Conservation (phyloP, 2,329 filamentous ascomycete species). For the Acrocalymma vagum region DNA sequence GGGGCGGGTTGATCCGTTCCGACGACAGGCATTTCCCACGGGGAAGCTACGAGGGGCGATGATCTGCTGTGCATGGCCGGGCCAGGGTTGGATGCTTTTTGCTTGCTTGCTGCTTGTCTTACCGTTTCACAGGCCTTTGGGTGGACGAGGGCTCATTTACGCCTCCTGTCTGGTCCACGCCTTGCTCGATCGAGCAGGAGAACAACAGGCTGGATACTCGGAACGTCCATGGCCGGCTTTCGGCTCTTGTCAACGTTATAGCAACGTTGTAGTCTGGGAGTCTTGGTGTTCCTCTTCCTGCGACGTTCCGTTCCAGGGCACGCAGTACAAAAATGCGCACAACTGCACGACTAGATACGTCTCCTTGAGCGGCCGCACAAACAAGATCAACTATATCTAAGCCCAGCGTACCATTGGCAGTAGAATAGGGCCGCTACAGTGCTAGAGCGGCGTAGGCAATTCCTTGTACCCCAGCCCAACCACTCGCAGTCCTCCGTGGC, state of each 20-base stretch:
- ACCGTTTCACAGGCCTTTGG: background rate
- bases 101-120: conserved; percentile 8
- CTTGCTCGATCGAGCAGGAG: background rate
- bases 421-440: background rate
- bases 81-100: conserved; percentile 6
- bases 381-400: too few species aligned
- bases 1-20: conserved; percentile 13
- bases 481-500: conserved; percentile 8
- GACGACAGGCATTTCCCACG: too few species aligned
- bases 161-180: background rate
- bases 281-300: too few species aligned
- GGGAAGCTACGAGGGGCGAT: conserved; percentile 11
- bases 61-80: conserved; percentile 16
- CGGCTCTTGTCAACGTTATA: too few species aligned
- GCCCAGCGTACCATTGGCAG: conserved; percentile 6
- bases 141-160: background rate
- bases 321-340: background rate
- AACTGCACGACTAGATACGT: conserved; percentile 6
- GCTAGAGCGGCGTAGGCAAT: background rate
- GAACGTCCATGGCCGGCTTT: too few species aligned
- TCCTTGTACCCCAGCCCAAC: conserved; percentile 1
- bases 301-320: too few species aligned
- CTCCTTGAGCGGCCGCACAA: conserved; percentile 3
- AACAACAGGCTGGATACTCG: background rate
- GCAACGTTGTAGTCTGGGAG: too few species aligned